phyloP scores from a whole-genome alignment of 2,329 filamentous ascomycete species.

The Pestalotiopsis sp. region DNA sequence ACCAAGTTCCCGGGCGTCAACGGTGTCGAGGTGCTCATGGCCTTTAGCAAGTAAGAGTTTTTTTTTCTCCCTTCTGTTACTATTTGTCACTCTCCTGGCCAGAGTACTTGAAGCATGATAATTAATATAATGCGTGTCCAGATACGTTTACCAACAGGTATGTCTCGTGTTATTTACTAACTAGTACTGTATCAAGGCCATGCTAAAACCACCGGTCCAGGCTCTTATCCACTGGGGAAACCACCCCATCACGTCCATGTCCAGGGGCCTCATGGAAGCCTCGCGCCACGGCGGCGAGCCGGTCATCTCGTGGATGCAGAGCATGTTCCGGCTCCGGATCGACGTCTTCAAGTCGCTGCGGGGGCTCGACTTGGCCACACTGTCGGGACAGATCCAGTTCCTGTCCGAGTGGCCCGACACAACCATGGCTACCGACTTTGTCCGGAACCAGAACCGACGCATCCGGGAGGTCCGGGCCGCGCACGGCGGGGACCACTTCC shows the following conservation, averaged over 20 bases:
- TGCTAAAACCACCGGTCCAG: not conserved
- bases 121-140: not conserved
- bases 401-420: not conserved
- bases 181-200: not conserved
- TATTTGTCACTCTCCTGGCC: not conserved
- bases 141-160: slow-evolving; percentile 4
- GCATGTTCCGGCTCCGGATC: not conserved
- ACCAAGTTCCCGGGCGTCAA: not conserved
- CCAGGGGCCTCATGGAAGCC: not conserved
- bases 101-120: not conserved
- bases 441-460: not conserved
- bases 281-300: not conserved
- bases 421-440: not conserved
- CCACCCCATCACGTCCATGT: not conserved
- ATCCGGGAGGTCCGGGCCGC: not conserved
- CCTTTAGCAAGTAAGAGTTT: slow-evolving; percentile 1
- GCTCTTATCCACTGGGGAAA: not conserved
- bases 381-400: not conserved
- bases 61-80: not conserved
- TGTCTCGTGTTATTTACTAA: not conserved
- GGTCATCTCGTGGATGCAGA: not conserved
- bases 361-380: not conserved
- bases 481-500: not conserved
- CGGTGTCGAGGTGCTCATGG: not conserved
- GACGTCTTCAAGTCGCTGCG: not conserved